These are phyloP conservation scores for Albophoma yamanashiensis DNA, from an alignment of 2,329 filamentous ascomycete genomes.

Conservation along the genomic window DNA sequence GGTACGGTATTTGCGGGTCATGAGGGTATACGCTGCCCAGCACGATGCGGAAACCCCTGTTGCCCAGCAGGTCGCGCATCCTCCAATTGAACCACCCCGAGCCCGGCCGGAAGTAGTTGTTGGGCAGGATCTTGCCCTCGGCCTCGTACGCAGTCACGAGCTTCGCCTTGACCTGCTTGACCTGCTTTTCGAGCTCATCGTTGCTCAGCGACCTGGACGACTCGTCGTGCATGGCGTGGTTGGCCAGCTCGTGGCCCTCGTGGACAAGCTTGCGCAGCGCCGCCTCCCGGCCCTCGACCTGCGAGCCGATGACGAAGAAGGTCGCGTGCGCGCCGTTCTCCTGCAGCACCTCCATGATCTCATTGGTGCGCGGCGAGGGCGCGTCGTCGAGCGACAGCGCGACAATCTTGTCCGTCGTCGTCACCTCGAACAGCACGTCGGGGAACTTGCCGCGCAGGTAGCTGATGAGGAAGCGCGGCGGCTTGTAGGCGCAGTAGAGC, in stretches of 20 bases:
- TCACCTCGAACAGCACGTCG: constrained; percentile 66
- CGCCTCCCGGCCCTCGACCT: constrained; percentile 49
- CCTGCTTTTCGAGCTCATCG: constrained; percentile 49
- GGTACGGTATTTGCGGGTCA: constrained; percentile 71
- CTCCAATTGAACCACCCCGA: constrained; percentile 69
- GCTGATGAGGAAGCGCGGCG: constrained; percentile 58
- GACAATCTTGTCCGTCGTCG: constrained; percentile 50
- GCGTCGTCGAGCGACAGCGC: constrained; percentile 84
- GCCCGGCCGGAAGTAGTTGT: constrained; percentile 70
- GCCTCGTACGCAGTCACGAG: constrained; percentile 46
- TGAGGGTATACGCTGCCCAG: constrained; percentile 82
- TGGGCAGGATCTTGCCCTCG: constrained; percentile 32
- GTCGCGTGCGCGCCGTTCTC: constrained; percentile 62
- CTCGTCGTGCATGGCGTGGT: constrained; percentile 86
- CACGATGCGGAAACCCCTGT: constrained; percentile 60
- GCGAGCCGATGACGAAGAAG: constrained; percentile 79
- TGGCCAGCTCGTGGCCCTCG: constrained; percentile 62
- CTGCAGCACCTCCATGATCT: constrained; percentile 59
- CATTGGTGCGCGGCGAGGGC: constrained; percentile 59
- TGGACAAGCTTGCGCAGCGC: constrained; percentile 47
- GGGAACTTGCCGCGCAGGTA: constrained; percentile 65
- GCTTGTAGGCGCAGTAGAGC: constrained; percentile 70
- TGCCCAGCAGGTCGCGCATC: constrained; percentile 52
- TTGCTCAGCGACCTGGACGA: constrained; percentile 53
- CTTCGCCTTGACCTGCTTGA: constrained; percentile 50